Percentiles rank a stretch among this genome's conserved stretches.
phyloP scores from a whole-genome alignment of 345 rosid genomes.

The Lepidium sativum region DNA sequence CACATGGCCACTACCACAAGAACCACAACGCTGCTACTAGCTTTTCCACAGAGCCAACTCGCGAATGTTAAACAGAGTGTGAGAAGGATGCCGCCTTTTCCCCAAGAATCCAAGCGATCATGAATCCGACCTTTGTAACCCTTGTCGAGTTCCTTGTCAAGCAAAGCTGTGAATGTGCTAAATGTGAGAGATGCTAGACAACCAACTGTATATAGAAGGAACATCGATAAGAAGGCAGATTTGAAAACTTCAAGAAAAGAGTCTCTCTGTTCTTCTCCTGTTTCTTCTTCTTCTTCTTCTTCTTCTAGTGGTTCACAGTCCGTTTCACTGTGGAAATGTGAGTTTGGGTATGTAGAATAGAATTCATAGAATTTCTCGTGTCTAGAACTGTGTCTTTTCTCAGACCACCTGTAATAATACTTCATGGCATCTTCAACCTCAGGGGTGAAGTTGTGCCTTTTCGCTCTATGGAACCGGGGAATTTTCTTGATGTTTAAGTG shows the following conservation, averaged over 20 bases:
- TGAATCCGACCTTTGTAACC: conserved; percentile 80
- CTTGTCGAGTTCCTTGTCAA: conserved; percentile 62
- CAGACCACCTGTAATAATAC: conserved; percentile 48
- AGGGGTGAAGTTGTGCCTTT: conserved; percentile 24
- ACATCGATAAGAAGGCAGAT: conserved; percentile 49
- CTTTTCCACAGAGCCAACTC: conserved; percentile 86
- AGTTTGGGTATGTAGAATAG: conserved; percentile 21
- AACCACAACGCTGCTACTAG: conserved; percentile 65
- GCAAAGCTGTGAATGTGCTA: conserved; percentile 51
- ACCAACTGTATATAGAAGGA: conserved; percentile 52
- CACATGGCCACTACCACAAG: conserved; percentile 64
- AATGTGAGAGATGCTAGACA: conserved; percentile 50
- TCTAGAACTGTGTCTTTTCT: conserved; percentile 43
- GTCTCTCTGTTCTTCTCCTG: conserved; percentile 36
- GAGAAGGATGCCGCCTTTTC: conserved; percentile 65
- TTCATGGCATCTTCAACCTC: conserved; percentile 46
- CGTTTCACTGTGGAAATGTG: conserved; percentile 20
- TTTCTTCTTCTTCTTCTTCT: no score
- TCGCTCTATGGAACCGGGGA: conserved; percentile 30
- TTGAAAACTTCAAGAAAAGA: conserved; percentile 51
- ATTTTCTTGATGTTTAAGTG: conserved; percentile 37
- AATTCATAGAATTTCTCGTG: conserved; percentile 35
- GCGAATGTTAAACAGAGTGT: conserved; percentile 65
- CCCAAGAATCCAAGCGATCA: conserved; percentile 70
- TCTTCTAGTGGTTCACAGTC: conserved; percentile 28